Conservation (phyloP, 2,329 filamentous ascomycete genomes). For the Alternaria gaisen region DNA sequence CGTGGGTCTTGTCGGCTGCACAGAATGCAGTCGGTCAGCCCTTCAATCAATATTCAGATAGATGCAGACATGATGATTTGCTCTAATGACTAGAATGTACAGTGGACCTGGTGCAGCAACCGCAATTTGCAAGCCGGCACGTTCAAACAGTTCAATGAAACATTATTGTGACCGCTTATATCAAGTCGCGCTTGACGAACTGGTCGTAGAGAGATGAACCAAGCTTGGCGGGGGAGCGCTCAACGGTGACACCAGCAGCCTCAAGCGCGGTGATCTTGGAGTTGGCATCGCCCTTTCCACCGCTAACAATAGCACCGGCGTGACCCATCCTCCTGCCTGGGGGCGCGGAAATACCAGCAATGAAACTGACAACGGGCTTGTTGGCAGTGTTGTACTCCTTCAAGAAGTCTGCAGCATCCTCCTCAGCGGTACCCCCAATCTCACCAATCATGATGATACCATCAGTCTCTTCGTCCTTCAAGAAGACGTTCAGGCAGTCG, state of each 20-base stretch:
- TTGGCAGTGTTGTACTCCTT: constrained; percentile 89
- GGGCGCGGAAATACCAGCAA: constrained; percentile 96
- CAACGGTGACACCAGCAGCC: constrained; percentile 91
- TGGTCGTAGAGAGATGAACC: constrained; percentile 94
- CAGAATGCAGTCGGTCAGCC: neutral
- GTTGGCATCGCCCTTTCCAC: constrained; percentile 96
- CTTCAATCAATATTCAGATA: neutral
- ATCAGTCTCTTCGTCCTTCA: constrained; percentile 94
- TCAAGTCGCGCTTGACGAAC: constrained; percentile 94
- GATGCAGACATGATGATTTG: constrained; percentile 28
- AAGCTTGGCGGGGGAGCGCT: constrained; percentile 80
- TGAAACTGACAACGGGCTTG: constrained; percentile 98
- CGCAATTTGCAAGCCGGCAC: constrained; percentile 32
- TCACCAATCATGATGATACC: constrained; percentile 99
- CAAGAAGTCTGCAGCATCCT: constrained; percentile 97
- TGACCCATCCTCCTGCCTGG: constrained; percentile 98
- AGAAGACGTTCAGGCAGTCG: constrained; percentile 97
- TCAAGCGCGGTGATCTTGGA: constrained; percentile 97
- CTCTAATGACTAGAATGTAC: constrained; percentile 51
- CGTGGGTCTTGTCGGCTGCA: neutral
- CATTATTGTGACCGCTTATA: constrained; percentile 67
- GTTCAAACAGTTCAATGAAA: constrained; percentile 24
- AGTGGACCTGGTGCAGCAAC: constrained; percentile 35
- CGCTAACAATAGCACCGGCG: constrained; percentile 96
- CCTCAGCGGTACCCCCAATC: constrained; percentile 96